phyloP scores from a whole-genome alignment of 1,139 yeast genomes.

The Hansenula sp. region DNA sequence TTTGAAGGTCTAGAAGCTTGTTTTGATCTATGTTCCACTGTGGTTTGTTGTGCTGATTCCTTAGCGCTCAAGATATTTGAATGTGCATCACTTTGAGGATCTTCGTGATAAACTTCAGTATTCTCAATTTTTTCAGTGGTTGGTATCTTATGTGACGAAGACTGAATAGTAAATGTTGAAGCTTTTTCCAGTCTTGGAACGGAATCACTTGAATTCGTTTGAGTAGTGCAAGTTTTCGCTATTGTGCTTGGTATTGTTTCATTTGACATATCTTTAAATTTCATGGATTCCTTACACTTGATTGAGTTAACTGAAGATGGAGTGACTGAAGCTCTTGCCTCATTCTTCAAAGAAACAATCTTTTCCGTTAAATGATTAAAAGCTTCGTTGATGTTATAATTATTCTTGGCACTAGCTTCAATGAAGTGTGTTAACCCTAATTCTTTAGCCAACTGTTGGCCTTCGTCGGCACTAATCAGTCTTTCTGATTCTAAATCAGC shows the following conservation, averaged over 20 bases:
- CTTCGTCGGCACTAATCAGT: conserved; percentile 59
- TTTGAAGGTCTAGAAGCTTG: not conserved
- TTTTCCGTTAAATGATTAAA: conserved; percentile 29
- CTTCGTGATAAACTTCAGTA: not conserved
- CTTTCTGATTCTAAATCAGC: conserved; percentile 48
- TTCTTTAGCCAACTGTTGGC: conserved; percentile 51
- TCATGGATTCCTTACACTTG: too few relatives aligned
- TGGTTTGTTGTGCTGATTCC: not conserved
- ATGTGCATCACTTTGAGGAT: not conserved
- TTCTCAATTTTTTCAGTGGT: not conserved
- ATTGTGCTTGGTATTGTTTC: not conserved
- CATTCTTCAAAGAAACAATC: not conserved
- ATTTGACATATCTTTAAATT: too few relatives aligned
- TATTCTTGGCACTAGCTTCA: conserved; percentile 71
- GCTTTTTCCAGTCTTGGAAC: not conserved
- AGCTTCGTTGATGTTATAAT: conserved; percentile 54
- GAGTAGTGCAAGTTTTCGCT: too few relatives aligned
- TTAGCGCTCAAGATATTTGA: not conserved
- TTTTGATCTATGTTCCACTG: not conserved
- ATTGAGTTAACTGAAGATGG: not conserved
- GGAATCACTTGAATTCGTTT: not conserved
- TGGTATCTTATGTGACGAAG: not conserved
- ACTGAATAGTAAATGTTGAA: not conserved
- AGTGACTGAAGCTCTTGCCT: not conserved
- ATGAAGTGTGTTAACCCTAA: conserved; percentile 40